These are phyloP conservation scores for Tolypocladium ovalisporum DNA, from an alignment of 2,329 filamentous ascomycete species.

Conservation along the genomic window DNA sequence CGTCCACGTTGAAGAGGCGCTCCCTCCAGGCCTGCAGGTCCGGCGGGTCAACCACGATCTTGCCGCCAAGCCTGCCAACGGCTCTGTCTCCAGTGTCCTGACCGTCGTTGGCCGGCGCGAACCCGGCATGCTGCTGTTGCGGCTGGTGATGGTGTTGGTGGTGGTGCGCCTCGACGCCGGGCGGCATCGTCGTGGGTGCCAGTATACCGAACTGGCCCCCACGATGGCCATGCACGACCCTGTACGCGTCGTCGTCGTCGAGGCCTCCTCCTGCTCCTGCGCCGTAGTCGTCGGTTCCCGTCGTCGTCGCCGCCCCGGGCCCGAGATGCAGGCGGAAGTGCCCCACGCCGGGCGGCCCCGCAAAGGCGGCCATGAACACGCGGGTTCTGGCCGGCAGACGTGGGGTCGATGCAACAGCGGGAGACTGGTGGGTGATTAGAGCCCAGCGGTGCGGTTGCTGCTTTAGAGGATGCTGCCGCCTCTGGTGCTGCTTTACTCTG, in stretches of 20 bases:
- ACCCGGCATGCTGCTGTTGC: background rate
- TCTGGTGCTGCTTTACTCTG: conserved; percentile 3
- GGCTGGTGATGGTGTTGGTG: background rate
- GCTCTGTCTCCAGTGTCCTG: conserved; percentile 14
- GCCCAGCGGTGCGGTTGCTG: background rate
- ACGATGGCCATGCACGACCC: background rate
- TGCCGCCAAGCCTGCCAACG: conserved; percentile 42
- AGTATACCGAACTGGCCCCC: conserved; percentile 35
- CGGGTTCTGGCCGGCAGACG: too few species aligned
- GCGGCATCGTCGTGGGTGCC: conserved; percentile 18
- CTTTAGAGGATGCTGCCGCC: background rate
- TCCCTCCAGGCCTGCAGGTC: conserved; percentile 59
- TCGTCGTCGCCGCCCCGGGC: background rate
- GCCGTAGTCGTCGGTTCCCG: background rate
- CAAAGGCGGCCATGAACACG: background rate
- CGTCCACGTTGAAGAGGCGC: conserved; percentile 64
- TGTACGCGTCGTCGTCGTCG: background rate
- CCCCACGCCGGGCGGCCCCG: conserved; percentile 4
- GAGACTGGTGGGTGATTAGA: background rate
- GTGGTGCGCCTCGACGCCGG: background rate
- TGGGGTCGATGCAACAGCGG: background rate
- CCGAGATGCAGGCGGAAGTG: conserved; percentile 4
- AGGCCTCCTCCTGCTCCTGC: background rate
- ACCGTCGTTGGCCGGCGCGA: background rate
- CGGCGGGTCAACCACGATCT: conserved; percentile 54